Evolutionary conservation across 2,329 filamentous ascomycete species (phyloP), one percentile per base, ranked within the genome.

Genomic region (Seiridium unicorne): DNA sequence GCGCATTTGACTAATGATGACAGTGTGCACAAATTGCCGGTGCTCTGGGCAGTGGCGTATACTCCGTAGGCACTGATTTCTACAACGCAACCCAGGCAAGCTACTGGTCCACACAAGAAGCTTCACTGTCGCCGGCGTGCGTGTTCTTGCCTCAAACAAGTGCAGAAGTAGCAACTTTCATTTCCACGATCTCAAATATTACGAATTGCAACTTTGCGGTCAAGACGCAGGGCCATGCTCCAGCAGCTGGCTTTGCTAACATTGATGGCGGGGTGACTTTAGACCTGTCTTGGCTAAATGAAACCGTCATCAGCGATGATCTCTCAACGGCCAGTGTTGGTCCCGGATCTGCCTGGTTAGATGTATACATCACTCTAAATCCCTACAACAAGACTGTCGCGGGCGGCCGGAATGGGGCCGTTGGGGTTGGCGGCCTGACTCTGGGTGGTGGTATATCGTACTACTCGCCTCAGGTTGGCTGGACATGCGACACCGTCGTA

Each of bases 371-470:
- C 13, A 38, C 36, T 8, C 36, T 63, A 1, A 51, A 63, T n/a
- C 54, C 53, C 8, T 40, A 26, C 36, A 55, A 55, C 5, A 55
- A 59, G n/a, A 60, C 61, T 46, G 60, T 63, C 18, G 55, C 62
- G 3, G 62, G 62, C 13, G 66, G 59, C 34, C 61, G 59, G 2
- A 55, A 59, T 57, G 56, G 56, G 6, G 55, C 55, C 1, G 59
- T 67, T 9, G 66, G 65, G 8, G 64, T 67, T 7, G 65, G 65
- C 13, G 66, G 66, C n/a, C 54, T 66, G 9, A 60, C 66, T 36
- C 63, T 62, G 10, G 65, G 65, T 8, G 66, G 66, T 5, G 66
- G 66, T 10, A 59, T 57, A 51, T 61, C 61, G 11, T 63, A 59
- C 44, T 61, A 62, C 46, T 60, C 61, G 35, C 56, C 44, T 57